Evolutionary conservation across 139 green algal species (phyloP), one percentile per base, ranked within the genome.

Genomic region (Picochlorum sp.): DNA sequence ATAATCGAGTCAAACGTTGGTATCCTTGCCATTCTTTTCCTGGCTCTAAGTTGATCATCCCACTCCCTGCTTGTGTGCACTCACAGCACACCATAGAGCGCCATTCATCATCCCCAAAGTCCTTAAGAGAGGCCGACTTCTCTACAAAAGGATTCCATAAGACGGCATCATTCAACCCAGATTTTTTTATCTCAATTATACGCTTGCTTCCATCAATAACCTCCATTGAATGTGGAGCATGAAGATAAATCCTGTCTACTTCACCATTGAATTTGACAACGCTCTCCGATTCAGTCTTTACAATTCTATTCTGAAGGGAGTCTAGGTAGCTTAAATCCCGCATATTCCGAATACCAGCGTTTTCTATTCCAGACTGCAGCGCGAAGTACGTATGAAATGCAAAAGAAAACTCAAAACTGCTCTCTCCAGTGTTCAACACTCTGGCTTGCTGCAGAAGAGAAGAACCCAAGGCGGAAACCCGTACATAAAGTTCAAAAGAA

Each of bases 351-450:
- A 89, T 73, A 0, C 20, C 10, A 24, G 36, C 66, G 20, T 69
- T 39, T 14, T 26, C 12, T 1, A 33, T n/a, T n/a, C n/a, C 10
- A 65, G 66, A 36, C 20, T 55, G 57, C 12, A 89, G 62, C 0
- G 20, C 24, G 43, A 84, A 84, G 68, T 94, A 94, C n/a, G 85
- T 93, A 80, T 94, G 86, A 45, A 94, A 70, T 3, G 85, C 85
- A 3, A 68, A 49, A 0, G 83, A 92, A 68, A 90, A 89, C 28
- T 65, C 22, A 31, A 94, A 61, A 0, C 26, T 31, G 20, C 55
- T 37, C 16, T 20, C 50, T 8, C 14, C 14, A 7, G 20, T n/a
- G 12, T 47, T 47, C 18, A 47, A 16, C 39, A 47, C 39, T 1
- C 22, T 0, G 39, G 22, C 39, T n/a, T 5, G 20, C 39, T 47